A percentile compares a stretch with the other conserved stretches of the same genome.
Evolutionary conservation across 768 basidiomycete genomes (phyloP).

Genomic region (Boletus sensibilis): DNA sequence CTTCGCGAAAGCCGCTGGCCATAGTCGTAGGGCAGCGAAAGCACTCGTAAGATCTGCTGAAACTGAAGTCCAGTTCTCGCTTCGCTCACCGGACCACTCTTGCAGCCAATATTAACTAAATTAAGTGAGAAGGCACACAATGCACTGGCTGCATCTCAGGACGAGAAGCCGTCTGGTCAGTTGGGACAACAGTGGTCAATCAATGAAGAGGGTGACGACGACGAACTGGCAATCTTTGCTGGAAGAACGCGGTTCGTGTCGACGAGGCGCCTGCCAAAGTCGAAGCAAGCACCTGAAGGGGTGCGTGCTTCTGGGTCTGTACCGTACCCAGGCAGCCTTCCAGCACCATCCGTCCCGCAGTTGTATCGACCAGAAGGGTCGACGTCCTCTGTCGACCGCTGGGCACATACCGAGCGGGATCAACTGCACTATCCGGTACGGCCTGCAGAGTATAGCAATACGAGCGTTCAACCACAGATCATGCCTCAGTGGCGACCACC

Average conservation of each 20-base stretch:
- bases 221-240: conserved; percentile 68
- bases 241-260: conserved; percentile 65
- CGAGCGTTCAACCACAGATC: conserved; percentile 8
- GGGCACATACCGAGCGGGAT: conserved; percentile 19
- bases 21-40: conserved; percentile 62
- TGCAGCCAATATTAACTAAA: conserved; percentile 53
- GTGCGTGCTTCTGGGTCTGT: conserved; percentile 4
- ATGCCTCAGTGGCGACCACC: conserved; percentile 30
- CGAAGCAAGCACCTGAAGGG: conserved; percentile 10
- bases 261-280: conserved; percentile 36
- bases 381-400: conserved; percentile 15
- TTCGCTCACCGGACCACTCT: conserved; percentile 1
- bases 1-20: conserved; percentile 59
- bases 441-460: conserved; percentile 5
- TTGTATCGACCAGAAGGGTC: conserved; percentile 17
- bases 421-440: conserved; percentile 1
- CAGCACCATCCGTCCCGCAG: conserved; percentile 5
- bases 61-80: not conserved
- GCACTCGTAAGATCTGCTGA: conserved; percentile 50
- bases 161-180: conserved; percentile 31
- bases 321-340: not conserved
- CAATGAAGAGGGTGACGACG: conserved; percentile 51
- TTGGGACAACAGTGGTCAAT: conserved; percentile 49
- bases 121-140: conserved; percentile 66
- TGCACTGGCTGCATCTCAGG: conserved; percentile 45